A percentile compares a stretch with the other conserved stretches of the same genome.
Evolutionary conservation across 345 rosid genomes (phyloP).

Genomic region (Dipteronia sinensis): DNA sequence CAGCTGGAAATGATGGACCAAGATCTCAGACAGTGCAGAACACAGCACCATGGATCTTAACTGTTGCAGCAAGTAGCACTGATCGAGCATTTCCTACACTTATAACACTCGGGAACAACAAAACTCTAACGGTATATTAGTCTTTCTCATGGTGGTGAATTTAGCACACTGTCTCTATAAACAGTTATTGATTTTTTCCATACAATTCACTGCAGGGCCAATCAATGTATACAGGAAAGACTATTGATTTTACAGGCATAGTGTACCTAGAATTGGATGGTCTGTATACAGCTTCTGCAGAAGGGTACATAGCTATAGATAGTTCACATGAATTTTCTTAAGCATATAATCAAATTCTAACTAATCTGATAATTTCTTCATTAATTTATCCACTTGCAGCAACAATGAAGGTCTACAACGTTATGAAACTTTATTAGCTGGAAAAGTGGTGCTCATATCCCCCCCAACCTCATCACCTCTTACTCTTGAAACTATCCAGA

Average conservation of each 20-base stretch:
- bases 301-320: neutral
- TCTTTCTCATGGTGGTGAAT: neutral
- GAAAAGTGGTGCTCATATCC: conserved; percentile 42
- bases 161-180: neutral
- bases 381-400: conserved; percentile 27
- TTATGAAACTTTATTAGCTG: conserved; percentile 28
- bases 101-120: conserved; percentile 41
- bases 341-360: neutral
- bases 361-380: neutral
- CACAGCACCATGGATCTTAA: conserved; percentile 54
- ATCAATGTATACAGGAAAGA: conserved; percentile 30
- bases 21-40: conserved; percentile 42
- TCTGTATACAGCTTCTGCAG: neutral
- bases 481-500: no score
- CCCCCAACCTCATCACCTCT: conserved; percentile 10
- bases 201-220: conserved; percentile 27
- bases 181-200: no score
- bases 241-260: conserved; percentile 31
- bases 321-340: neutral
- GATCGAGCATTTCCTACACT: conserved; percentile 52
- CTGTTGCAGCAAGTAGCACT: conserved; percentile 51
- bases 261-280: conserved; percentile 37
- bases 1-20: conserved; percentile 40
- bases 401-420: conserved; percentile 34
- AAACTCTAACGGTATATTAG: conserved; percentile 26